A percentile compares a stretch with the other conserved stretches of the same genome.
phyloP scores from a whole-genome alignment of 1,139 yeast genomes.

The Saccharomycopsis crataegensis region DNA sequence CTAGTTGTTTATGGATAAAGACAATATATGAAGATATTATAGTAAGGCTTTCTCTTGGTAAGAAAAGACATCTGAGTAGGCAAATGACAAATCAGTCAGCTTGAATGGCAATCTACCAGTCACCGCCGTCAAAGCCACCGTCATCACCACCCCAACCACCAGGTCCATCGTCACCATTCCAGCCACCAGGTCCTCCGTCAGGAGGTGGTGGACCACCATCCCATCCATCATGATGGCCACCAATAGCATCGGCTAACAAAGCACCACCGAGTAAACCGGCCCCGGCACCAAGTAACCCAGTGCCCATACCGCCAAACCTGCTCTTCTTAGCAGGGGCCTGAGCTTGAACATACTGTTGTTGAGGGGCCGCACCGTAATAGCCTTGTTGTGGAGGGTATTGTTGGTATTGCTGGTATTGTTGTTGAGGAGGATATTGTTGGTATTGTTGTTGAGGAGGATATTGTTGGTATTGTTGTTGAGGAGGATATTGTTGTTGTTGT shows the following conservation, averaged over 20 bases:
- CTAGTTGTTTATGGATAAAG: too few relatives aligned
- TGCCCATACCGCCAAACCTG: slow-evolving; percentile 24
- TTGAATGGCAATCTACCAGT: not conserved
- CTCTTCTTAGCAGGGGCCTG: slow-evolving; percentile 20
- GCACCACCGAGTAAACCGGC: slow-evolving; percentile 77
- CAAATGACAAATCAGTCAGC: too few relatives aligned
- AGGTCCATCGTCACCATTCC: slow-evolving; percentile 20
- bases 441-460: slow-evolving; percentile 17
- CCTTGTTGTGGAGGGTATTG: slow-evolving; percentile 21
- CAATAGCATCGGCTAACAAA: slow-evolving; percentile 42
- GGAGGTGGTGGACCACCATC: slow-evolving; percentile 11
- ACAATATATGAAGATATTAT: not conserved
- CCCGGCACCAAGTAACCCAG: slow-evolving; percentile 57
- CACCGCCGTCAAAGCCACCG: slow-evolving; percentile 7
- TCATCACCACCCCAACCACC: slow-evolving; percentile 21
- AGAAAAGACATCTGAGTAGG: too few relatives aligned
- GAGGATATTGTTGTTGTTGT: slow-evolving; percentile 20
- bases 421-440: slow-evolving; percentile 23
- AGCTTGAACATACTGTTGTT: slow-evolving; percentile 10
- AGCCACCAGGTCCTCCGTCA: slow-evolving; percentile 13
- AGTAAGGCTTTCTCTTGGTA: not conserved
- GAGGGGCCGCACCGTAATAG: slow-evolving; percentile 22
- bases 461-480: slow-evolving; percentile 17
- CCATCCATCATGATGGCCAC: slow-evolving; percentile 23
- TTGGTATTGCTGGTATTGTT: slow-evolving; percentile 20